Conservation (phyloP, 1,284 basidiomycete species). For the Hypsizygus ulmarius region DNA sequence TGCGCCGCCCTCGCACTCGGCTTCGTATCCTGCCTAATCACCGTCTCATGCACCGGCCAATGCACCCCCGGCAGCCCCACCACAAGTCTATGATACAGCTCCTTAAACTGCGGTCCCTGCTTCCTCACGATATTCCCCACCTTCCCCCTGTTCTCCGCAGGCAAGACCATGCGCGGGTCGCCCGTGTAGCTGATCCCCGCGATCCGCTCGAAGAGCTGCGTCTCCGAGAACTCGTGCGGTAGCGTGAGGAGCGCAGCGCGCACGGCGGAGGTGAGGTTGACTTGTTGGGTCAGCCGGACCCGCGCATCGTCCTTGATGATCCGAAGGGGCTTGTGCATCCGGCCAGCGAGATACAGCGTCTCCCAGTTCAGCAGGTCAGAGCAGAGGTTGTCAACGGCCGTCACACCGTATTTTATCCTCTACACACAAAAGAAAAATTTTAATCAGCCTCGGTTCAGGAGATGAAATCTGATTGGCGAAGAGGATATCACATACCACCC, state of each 20-base stretch:
- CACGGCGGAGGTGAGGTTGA: slow-evolving; percentile 89
- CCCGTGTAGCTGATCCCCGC: slow-evolving; percentile 86
- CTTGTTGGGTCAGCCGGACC: slow-evolving; percentile 89
- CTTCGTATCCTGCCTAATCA: slow-evolving; percentile 70
- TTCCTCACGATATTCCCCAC: slow-evolving; percentile 89
- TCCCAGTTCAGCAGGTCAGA: slow-evolving; percentile 92
- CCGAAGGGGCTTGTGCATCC: slow-evolving; percentile 95
- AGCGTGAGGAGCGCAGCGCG: slow-evolving; percentile 78
- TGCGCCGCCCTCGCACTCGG: slow-evolving; percentile 68
- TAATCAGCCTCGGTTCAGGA: not conserved
- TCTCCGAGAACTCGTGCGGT: slow-evolving; percentile 73
- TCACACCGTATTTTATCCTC: slow-evolving; percentile 98
- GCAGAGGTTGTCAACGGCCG: slow-evolving; percentile 86
- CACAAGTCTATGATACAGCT: slow-evolving; percentile 81
- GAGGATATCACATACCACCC: slow-evolving; percentile 60
- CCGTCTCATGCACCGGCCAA: slow-evolving; percentile 51
- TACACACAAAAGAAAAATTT: slow-evolving; percentile 34
- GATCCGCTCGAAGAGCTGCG: slow-evolving; percentile 82
- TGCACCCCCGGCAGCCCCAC: slow-evolving; percentile 74
- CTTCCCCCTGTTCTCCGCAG: slow-evolving; percentile 93
- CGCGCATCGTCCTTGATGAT: slow-evolving; percentile 87
- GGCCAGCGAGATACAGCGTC: slow-evolving; percentile 89
- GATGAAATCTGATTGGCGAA: slow-evolving; percentile 8
- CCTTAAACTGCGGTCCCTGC: slow-evolving; percentile 81
- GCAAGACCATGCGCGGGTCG: slow-evolving; percentile 92